Evolutionary conservation across 1,284 basidiomycete genomes (phyloP).

Genomic region (Inonotus obliquus): DNA sequence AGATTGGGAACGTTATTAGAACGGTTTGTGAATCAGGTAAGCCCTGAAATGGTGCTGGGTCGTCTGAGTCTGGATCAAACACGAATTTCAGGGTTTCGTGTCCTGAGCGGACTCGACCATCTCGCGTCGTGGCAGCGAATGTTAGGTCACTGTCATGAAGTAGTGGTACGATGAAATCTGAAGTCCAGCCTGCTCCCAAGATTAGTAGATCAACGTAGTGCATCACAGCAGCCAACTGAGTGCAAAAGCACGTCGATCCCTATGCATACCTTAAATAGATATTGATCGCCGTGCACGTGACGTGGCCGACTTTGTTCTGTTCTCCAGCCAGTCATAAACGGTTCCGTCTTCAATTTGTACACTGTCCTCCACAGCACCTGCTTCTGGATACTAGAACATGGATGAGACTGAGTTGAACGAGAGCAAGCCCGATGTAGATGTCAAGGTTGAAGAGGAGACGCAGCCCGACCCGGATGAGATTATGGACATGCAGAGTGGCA

Average conservation of each 20-base stretch:
- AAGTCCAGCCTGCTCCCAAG: constrained; percentile 69
- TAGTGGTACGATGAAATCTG: constrained; percentile 56
- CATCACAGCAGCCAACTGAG: background rate
- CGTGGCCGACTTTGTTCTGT: background rate
- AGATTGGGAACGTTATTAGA: constrained; percentile 60
- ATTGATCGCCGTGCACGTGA: background rate
- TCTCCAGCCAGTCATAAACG: background rate
- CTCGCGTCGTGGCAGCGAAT: constrained; percentile 53
- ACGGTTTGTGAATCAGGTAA: constrained; percentile 56
- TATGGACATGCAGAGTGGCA: constrained; percentile 66
- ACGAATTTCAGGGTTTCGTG: constrained; percentile 41
- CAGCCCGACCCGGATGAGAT: constrained; percentile 75
- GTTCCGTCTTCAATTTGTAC: background rate
- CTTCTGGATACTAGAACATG: constrained; percentile 29
- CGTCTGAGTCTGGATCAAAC: constrained; percentile 44
- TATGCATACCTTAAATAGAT: background rate
- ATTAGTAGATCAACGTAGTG: constrained; percentile 50
- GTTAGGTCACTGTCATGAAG: constrained; percentile 38
- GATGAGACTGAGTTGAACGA: constrained; percentile 46
- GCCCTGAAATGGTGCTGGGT: constrained; percentile 35
- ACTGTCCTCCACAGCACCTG: background rate
- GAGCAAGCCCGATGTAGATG: constrained; percentile 55
- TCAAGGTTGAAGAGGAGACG: constrained; percentile 48
- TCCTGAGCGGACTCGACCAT: constrained; percentile 32
- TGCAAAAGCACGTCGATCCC: background rate